These are phyloP conservation scores for Exophiala oligosperma DNA, from an alignment of 2,329 filamentous ascomycete genomes.

Conservation along the genomic window DNA sequence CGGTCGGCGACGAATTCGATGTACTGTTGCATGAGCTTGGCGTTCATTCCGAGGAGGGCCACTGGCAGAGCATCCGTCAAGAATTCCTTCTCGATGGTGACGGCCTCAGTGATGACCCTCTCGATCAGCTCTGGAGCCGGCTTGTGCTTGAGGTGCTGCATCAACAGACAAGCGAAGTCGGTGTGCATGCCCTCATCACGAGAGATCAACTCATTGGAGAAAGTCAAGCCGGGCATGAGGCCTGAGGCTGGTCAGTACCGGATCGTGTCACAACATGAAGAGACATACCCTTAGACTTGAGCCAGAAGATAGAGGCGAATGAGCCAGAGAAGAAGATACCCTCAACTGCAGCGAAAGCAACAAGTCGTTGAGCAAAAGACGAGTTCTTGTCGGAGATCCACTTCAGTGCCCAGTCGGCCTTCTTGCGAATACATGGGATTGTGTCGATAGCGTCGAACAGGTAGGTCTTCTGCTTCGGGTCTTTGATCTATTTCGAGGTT, in stretches of 20 bases:
- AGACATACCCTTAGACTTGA: slow-evolving; percentile 82
- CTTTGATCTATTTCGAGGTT: slow-evolving; percentile 65
- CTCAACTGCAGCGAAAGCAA: slow-evolving; percentile 96
- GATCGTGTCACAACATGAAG: not conserved
- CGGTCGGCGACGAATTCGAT: slow-evolving; percentile 99
- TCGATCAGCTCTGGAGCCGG: slow-evolving; percentile 78
- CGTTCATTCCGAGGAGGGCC: slow-evolving; percentile 95
- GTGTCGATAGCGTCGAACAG: slow-evolving; percentile 99
- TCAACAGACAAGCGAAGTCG: slow-evolving; percentile 95
- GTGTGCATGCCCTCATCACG: slow-evolving; percentile 99
- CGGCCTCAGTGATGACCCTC: slow-evolving; percentile 91
- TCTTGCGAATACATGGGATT: slow-evolving; percentile 97
- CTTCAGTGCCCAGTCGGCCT: slow-evolving; percentile 94
- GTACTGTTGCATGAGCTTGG: slow-evolving; percentile 97
- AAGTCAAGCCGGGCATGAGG: slow-evolving; percentile 96
- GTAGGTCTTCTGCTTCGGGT: slow-evolving; percentile 69
- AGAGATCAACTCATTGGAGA: slow-evolving; percentile 99
- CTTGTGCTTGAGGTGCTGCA: slow-evolving; percentile 94
- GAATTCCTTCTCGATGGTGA: slow-evolving; percentile 96
- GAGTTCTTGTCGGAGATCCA: slow-evolving; percentile 96
- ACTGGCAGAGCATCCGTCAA: slow-evolving; percentile 91
- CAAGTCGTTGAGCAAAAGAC: slow-evolving; percentile 90
- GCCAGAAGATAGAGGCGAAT: slow-evolving; percentile 99
- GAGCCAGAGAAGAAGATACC: slow-evolving; percentile 99
- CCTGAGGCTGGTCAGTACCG: slow-evolving; percentile 39